A percentile compares a stretch with the other conserved stretches of the same genome.
phyloP scores from a whole-genome alignment of 2,329 filamentous ascomycete species.

The Drechslera avenae region DNA sequence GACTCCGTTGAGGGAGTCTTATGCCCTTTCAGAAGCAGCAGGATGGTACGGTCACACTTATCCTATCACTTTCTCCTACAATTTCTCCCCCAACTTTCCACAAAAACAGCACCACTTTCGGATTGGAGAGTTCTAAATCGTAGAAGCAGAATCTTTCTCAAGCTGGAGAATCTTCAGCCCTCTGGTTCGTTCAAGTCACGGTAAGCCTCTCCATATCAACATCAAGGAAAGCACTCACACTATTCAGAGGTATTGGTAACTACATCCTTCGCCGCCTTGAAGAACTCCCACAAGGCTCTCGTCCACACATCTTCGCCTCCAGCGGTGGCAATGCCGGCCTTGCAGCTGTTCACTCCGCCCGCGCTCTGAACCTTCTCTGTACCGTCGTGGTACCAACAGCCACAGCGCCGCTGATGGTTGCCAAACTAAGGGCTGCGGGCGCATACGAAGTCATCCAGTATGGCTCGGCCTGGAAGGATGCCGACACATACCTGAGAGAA shows the following conservation, averaged over 20 bases:
- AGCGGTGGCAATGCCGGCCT: constrained; percentile 86
- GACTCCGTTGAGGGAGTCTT: constrained; percentile 72
- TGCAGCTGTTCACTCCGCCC: constrained; percentile 76
- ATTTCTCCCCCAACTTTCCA: background rate
- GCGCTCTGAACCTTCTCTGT: constrained; percentile 65
- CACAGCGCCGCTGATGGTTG: constrained; percentile 72
- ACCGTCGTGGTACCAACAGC: constrained; percentile 75
- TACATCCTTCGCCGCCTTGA: constrained; percentile 63
- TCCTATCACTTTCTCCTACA: constrained; percentile 1
- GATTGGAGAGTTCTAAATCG: constrained; percentile 47
- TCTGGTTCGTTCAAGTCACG: constrained; percentile 83
- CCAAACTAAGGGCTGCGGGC: constrained; percentile 71
- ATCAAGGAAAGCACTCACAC: background rate
- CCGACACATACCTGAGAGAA: constrained; percentile 68
- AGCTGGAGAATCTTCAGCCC: constrained; percentile 83
- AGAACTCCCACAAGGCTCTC: constrained; percentile 39
- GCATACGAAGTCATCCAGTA: constrained; percentile 69
- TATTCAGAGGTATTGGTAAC: constrained; percentile 67
- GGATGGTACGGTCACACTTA: constrained; percentile 66
- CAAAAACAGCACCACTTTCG: background rate
- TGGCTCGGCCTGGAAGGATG: constrained; percentile 71
- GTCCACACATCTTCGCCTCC: constrained; percentile 74
- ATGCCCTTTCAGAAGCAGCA: constrained; percentile 68
- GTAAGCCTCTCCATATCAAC: constrained; percentile 27
- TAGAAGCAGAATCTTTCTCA: constrained; percentile 76